phyloP scores from a whole-genome alignment of 2,329 filamentous ascomycete genomes.

The Fusarium secorum region DNA sequence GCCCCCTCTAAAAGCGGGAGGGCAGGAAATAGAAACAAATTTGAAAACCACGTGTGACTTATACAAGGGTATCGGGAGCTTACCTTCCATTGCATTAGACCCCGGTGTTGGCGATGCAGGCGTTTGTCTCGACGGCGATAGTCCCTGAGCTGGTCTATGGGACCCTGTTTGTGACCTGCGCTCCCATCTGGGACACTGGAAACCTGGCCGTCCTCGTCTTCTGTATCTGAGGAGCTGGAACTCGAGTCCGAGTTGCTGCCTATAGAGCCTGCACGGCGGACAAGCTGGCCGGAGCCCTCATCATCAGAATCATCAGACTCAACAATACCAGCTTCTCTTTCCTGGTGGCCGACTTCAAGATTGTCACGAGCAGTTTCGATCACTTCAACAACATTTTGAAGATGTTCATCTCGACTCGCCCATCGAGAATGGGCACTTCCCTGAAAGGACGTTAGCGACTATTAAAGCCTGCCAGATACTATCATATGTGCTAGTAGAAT shows the following conservation, averaged over 20 bases:
- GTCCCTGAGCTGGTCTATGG: slow-evolving; percentile 62
- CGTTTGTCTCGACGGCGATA: slow-evolving; percentile 67
- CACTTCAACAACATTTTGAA: slow-evolving; percentile 55
- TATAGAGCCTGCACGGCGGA: slow-evolving; percentile 26
- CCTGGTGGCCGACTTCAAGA: slow-evolving; percentile 42
- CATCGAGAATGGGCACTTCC: slow-evolving; percentile 49
- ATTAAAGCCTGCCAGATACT: neutral
- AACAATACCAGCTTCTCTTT: slow-evolving; percentile 49
- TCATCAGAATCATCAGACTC: slow-evolving; percentile 40
- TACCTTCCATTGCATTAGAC: slow-evolving; percentile 75
- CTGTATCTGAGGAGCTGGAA: slow-evolving; percentile 44
- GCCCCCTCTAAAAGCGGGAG: neutral
- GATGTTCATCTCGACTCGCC: slow-evolving; percentile 46
- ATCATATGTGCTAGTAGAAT: neutral
- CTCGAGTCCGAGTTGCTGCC: slow-evolving; percentile 40
- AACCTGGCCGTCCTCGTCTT: slow-evolving; percentile 40
- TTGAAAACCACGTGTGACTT: neutral
- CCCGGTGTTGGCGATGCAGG: slow-evolving; percentile 71
- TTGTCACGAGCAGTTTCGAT: slow-evolving; percentile 53
- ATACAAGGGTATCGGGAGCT: slow-evolving; percentile 18
- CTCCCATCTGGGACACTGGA: slow-evolving; percentile 47
- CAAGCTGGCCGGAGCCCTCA: neutral
- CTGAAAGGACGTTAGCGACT: slow-evolving; percentile 32
- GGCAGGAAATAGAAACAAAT: slow-evolving; percentile 11
- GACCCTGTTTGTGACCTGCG: slow-evolving; percentile 52